Base-by-base conservation (phyloP, 768 basidiomycete genomes). In the Tricholoma saponaceum region DNA sequence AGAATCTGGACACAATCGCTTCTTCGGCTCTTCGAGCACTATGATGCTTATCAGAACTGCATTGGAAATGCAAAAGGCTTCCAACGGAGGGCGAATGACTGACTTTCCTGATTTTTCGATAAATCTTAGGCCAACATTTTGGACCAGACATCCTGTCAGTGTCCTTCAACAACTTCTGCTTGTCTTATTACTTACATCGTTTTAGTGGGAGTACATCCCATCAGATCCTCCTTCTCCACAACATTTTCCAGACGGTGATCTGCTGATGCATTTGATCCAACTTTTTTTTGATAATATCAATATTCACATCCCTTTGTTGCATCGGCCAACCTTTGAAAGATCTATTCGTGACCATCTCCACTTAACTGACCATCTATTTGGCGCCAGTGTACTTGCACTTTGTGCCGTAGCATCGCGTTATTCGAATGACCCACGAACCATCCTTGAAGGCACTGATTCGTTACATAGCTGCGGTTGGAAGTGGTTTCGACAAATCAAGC, bases 401-500 rank as follows among this genome's bases (percentile, higher is more conserved):
- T 87, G 87, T 64, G 88, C 91, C 0, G 69, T 83, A 32, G 89
- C 75, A 26, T 70, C 73, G 56, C 78, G 89, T 26, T 87, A 75
- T 63, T 78, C 82, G n/a, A 74, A 85, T 57, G 87, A 81, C 54
- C 70, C 72, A 0, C 63, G 75, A 26, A 74, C 78, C 12, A 61
- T 73, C 43, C 60, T 69, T 14, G 64, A 69, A 13, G 71, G 67
- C 26, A 77, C 73, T 41, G 64, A 71, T 16, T 68, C 74, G 8
- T 70, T 78, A 4, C 73, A 78, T 23, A 81, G 81, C 9, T 68
- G 76, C 20, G 85, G 85, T 0, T 88, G 84, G 83, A 78, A 78
- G 62, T 89, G 79, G 65, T 82, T 83, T 58, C 64, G 71, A 22
- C 85, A 88, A 67, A 81, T 90, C 4, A 81, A 86, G 53, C 76